A percentile compares a stretch with the other conserved stretches of the same genome.
Conservation (phyloP, 2,329 filamentous ascomycete species). For the Pestalotiopsis fici region DNA sequence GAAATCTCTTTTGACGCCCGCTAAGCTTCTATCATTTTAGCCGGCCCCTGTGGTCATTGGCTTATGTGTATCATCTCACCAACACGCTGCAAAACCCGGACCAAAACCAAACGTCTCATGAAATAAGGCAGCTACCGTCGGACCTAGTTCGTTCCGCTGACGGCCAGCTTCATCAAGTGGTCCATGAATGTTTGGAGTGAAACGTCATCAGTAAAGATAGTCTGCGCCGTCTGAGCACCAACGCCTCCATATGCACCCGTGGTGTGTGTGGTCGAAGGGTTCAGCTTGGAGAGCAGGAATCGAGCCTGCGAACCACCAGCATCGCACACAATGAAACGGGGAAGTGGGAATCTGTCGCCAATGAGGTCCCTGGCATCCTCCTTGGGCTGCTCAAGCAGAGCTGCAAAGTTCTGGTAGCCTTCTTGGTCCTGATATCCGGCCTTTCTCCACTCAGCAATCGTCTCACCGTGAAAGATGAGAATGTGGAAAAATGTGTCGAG, state of each 20-base stretch:
- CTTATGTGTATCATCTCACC: neutral
- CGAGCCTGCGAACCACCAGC: conserved; percentile 97
- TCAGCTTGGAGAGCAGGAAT: conserved; percentile 95
- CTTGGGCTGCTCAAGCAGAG: conserved; percentile 87
- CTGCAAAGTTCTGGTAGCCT: conserved; percentile 94
- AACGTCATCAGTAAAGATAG: conserved; percentile 98
- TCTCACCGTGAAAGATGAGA: conserved; percentile 98
- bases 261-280: conserved; percentile 95
- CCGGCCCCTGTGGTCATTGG: neutral
- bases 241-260: conserved; percentile 89
- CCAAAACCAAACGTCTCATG: neutral
- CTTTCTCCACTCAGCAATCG: conserved; percentile 96
- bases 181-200: conserved; percentile 99
- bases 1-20: neutral
- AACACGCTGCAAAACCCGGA: neutral
- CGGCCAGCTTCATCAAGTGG: conserved; percentile 89
- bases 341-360: conserved; percentile 95
- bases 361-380: conserved; percentile 97
- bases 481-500: conserved; percentile 99
- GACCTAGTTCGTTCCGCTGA: conserved; percentile 55
- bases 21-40: neutral
- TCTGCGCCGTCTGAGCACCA: conserved; percentile 83
- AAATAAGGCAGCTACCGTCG: neutral
- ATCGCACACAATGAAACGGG: conserved; percentile 97
- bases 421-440: conserved; percentile 97